Conservation (phyloP, 352 stramenopile species). For the Pythium folliculosum region DNA sequence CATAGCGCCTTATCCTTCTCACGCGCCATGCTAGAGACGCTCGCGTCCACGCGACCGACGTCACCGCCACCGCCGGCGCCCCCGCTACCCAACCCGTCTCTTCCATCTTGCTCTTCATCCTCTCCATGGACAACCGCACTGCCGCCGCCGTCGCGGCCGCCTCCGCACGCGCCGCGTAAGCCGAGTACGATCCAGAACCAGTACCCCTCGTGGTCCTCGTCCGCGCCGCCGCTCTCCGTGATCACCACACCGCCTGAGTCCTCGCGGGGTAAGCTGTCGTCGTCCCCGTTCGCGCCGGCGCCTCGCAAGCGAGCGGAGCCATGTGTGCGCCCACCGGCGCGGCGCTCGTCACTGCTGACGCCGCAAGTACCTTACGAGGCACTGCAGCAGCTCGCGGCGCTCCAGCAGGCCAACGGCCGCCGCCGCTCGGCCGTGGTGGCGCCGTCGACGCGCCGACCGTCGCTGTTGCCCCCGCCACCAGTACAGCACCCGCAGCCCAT, state of each 20-base stretch:
- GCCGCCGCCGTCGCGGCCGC: too few species aligned
- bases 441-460: neutral
- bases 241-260: neutral
- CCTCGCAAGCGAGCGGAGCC: neutral
- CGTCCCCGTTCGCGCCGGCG: neutral
- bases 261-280: neutral
- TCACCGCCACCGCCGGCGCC: neutral
- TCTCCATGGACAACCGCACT: too few species aligned
- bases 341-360: neutral
- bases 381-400: neutral
- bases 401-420: neutral
- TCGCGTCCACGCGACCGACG: neutral
- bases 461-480: slow-evolving; percentile 1
- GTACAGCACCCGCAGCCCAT: neutral
- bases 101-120: neutral
- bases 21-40: neutral
- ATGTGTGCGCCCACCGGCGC: neutral
- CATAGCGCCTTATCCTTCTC: neutral
- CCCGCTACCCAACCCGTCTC: neutral
- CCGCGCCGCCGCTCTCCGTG: neutral
- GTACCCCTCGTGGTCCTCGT: neutral
- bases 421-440: neutral
- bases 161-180: neutral
- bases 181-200: slow-evolving; percentile 32
- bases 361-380: neutral